phyloP scores from a whole-genome alignment of 805 yeast species.

The Dipodascopsis uninucleata region DNA sequence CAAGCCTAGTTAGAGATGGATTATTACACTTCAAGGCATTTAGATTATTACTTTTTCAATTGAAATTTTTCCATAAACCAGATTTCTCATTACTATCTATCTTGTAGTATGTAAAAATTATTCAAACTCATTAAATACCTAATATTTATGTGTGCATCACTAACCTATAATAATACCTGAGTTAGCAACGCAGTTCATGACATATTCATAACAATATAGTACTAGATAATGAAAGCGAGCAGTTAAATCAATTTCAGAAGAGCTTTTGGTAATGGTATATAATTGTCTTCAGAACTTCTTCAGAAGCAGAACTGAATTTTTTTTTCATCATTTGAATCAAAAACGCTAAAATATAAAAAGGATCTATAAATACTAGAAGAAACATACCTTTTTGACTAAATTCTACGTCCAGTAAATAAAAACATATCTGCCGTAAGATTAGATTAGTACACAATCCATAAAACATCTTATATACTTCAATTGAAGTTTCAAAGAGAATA shows the following conservation, averaged over 20 bases:
- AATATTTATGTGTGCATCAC: no score
- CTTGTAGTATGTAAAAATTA: no score
- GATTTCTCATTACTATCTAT: no score
- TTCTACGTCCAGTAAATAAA: background rate
- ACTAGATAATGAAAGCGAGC: background rate
- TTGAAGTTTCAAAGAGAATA: slow-evolving; percentile 7
- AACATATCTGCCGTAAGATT: background rate
- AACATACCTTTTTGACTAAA: background rate
- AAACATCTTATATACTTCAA: slow-evolving; percentile 8
- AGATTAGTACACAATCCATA: slow-evolving; percentile 1
- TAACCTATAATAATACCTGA: no score
- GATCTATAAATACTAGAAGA: background rate
- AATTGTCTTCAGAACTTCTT: slow-evolving; percentile 75
- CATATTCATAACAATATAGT: no score
- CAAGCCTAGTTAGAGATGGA: no score
- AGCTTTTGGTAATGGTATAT: slow-evolving; percentile 28
- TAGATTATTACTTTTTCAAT: no score
- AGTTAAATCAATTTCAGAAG: background rate
- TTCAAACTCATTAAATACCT: no score
- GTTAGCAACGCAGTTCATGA: no score
- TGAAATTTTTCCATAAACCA: no score
- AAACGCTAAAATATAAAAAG: slow-evolving; percentile 6
- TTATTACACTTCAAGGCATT: no score
- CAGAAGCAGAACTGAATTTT: slow-evolving; percentile 97
- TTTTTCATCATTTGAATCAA: slow-evolving; percentile 56